Base-by-base conservation (phyloP, 768 basidiomycete species). In the Lentinus brumalis region DNA sequence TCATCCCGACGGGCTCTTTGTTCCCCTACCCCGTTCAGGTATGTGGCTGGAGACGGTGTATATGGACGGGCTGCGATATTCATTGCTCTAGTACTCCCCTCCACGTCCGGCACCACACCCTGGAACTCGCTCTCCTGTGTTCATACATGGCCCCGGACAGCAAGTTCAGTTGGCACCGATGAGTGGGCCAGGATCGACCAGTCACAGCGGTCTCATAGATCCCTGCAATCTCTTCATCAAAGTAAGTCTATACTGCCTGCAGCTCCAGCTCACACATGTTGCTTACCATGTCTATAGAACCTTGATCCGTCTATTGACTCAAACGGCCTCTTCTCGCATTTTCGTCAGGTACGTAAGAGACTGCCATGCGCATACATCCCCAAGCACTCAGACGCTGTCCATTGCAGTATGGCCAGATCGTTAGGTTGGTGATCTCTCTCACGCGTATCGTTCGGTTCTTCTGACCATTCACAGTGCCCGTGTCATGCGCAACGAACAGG, bases 201-300 rank as follows among this genome's bases (percentile, higher is more conserved):
- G 91, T 69, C 90, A 93, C 69, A 92, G 91, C 64, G 93, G 93
- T 18, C 79, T 95, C 30, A 93, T 94, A 62, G 92, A 94, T 73
- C 92, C 93, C 0, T 94, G 92, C 79, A 94, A 94, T 70, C 75
- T 94, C 50, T 94, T 94, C 74, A 92, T 89, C 81, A 93, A 93
- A 80, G 90, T 91, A 59, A 45, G 78, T 67, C 1, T 30, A 35
- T 35, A 35, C 11, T 35, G 35, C 6, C 29, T 46, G 66, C 52
- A 21, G 62, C 30, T 61, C 21, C 53, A n/a, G 31, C 57, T 42
- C 29, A n/a, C 3, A 50, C 40, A 6, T 45, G 41, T 52, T 63
- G 41, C 63, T 70, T 55, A 71, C 61, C 39, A 8, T 57, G 26
- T 55, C 30, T 52, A 3, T 70, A 96, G 92, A 94, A 94, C 71